Base-by-base conservation (phyloP, 768 basidiomycete genomes). In the Trametes punicea region DNA sequence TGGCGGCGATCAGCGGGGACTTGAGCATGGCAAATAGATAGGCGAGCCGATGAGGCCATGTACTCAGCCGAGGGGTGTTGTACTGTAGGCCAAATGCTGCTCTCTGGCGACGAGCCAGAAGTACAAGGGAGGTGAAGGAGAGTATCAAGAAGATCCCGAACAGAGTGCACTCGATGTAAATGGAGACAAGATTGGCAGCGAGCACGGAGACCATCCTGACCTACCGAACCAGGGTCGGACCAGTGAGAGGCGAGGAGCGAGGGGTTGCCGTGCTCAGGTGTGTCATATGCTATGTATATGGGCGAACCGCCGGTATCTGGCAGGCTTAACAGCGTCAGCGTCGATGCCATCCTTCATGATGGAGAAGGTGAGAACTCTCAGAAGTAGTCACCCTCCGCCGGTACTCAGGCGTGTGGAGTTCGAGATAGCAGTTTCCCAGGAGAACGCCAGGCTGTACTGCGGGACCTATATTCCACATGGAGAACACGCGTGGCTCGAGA, bases 1-100 rank as follows among this genome's bases (percentile, higher is more conserved):
- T 53, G 10, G 15, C 51, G 13, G 29, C 31, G 21, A 53, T 53
- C 31, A 53, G 51, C 5, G 51, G 51, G 1, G 51, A 53, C 31
- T 53, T 53, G 20, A 33, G 29, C 23, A 53, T 4, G 5, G 30
- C 40, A 4, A 23, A 13, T 4, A 26, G 13, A 16, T 34, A 45
- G 16, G 42, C 30, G 31, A 45, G 31, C 18, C 27, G 25, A 18
- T 40, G 39, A 4, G 23, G 39, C 51, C 51, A 45, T 1, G 16
- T 8, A 21, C 18, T 25, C 31, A 46, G 4, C 2, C 46, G 46
- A 26, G 42, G 26, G 21, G 41, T 11, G n/a, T 8, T 18, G 30
- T 4, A 27, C 3, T 23, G 23, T 31, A 11, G 7, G 8, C 7
- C 15, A 10, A 25, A 34, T n/a, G 25, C 21, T 7, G 6, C 45